Percentiles rank a stretch among this genome's conserved stretches.
Conservation (phyloP, 2,329 filamentous ascomycete species). For the Diaporthe sp. region DNA sequence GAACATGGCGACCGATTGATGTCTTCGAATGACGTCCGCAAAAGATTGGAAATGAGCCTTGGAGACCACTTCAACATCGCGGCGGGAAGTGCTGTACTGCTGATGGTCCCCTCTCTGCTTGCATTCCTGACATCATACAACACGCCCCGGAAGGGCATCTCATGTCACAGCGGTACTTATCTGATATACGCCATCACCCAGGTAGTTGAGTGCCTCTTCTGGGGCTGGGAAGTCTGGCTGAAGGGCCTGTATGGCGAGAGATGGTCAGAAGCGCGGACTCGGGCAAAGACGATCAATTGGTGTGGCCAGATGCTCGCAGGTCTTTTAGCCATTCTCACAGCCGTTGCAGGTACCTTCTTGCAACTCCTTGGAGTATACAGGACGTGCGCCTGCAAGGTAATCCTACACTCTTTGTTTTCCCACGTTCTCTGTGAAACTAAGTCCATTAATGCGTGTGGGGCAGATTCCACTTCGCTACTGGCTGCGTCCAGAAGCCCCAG, state of each 20-base stretch:
- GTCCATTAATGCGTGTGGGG: not conserved
- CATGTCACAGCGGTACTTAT: conserved; percentile 45
- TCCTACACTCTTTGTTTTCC: too few species aligned
- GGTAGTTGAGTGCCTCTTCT: conserved; percentile 48
- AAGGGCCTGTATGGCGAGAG: conserved; percentile 45
- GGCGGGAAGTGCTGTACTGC: conserved; percentile 8
- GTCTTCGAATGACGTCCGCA: not conserved
- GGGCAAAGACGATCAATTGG: conserved; percentile 48
- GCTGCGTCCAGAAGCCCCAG: conserved; percentile 35
- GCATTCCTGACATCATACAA: conserved; percentile 52
- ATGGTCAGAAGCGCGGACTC: conserved; percentile 46
- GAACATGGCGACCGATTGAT: not conserved
- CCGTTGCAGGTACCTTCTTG: conserved; percentile 46
- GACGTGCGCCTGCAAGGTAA: conserved; percentile 43
- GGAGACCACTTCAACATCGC: conserved; percentile 6
- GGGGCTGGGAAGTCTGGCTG: conserved; percentile 47
- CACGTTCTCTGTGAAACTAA: not conserved
- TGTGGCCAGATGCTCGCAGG: conserved; percentile 49
- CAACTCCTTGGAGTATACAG: conserved; percentile 47
- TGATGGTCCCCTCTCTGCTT: conserved; percentile 45
- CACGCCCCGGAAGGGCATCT: conserved; percentile 45
- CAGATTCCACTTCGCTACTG: conserved; percentile 41
- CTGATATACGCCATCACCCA: conserved; percentile 48
- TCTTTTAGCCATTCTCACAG: conserved; percentile 52
- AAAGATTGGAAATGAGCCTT: not conserved